Evolutionary conservation across 495 filamentous ascomycete genomes (phyloP).

Genomic region (Pseudotulostoma volvatum): DNA sequence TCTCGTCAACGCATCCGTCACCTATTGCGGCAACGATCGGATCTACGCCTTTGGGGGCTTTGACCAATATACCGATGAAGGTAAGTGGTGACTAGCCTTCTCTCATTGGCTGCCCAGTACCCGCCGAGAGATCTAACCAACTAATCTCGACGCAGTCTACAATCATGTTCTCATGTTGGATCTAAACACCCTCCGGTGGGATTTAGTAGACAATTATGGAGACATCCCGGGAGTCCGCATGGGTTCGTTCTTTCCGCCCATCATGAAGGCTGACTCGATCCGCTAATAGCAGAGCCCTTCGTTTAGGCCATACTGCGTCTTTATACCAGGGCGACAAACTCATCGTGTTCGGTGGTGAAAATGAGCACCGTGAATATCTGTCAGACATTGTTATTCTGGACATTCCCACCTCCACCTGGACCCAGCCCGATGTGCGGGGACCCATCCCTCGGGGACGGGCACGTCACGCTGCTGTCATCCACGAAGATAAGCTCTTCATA

Average conservation of each 20-base stretch:
- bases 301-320: constrained; percentile 91
- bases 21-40: constrained; percentile 85
- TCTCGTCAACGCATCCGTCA: constrained; percentile 93
- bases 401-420: constrained; percentile 83
- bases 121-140: too few relatives aligned
- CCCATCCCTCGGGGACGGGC: constrained; percentile 75
- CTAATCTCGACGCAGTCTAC: too few relatives aligned
- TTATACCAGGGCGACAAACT: constrained; percentile 89
- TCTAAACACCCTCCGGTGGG: constrained; percentile 77
- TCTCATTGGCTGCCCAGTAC: too few relatives aligned
- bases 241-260: constrained; percentile 40
- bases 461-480: constrained; percentile 80
- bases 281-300: background rate
- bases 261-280: background rate
- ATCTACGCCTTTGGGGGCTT: constrained; percentile 99
- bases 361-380: constrained; percentile 88
- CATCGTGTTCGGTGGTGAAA: constrained; percentile 91
- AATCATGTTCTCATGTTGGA: constrained; percentile 89
- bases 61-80: constrained; percentile 95
- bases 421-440: constrained; percentile 71
- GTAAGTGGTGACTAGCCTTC: too few relatives aligned
- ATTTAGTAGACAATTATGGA: constrained; percentile 91
- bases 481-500: constrained; percentile 93
- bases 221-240: constrained; percentile 96
- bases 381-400: constrained; percentile 95